phyloP scores from a whole-genome alignment of 2,329 filamentous ascomycete species.

The Phialocephala sp. region DNA sequence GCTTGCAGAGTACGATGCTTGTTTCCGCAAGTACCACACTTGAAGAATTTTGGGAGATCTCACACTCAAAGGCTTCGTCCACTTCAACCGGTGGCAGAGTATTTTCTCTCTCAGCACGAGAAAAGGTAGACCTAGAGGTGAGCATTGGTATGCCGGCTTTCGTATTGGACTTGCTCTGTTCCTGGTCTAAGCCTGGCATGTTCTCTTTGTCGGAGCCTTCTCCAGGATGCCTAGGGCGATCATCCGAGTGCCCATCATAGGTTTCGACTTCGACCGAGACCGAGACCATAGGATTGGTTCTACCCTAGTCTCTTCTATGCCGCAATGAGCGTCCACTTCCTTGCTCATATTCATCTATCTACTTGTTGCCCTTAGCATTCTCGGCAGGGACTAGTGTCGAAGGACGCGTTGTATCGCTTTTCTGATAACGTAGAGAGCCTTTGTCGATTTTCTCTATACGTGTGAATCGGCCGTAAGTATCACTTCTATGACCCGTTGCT shows the following conservation, averaged over 20 bases:
- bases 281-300: background rate
- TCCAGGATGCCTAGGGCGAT: background rate
- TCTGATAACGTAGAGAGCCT: constrained; percentile 13
- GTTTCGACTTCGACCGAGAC: background rate
- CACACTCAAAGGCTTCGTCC: background rate
- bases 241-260: background rate
- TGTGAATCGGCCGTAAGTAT: background rate
- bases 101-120: background rate
- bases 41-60: background rate
- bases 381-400: background rate
- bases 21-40: background rate
- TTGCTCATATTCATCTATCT: background rate
- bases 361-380: background rate
- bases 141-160: background rate
- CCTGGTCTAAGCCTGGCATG: background rate
- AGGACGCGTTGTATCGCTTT: background rate
- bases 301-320: background rate
- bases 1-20: background rate
- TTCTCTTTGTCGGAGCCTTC: background rate
- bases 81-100: background rate
- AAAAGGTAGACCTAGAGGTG: background rate
- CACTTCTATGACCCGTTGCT: background rate
- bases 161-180: background rate
- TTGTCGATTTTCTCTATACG: constrained; percentile 8
- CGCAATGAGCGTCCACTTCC: background rate